A percentile compares a stretch with the other conserved stretches of the same genome.
Evolutionary conservation across 2,329 filamentous ascomycete genomes (phyloP).

Genomic region (Paramyrothecium sp.): DNA sequence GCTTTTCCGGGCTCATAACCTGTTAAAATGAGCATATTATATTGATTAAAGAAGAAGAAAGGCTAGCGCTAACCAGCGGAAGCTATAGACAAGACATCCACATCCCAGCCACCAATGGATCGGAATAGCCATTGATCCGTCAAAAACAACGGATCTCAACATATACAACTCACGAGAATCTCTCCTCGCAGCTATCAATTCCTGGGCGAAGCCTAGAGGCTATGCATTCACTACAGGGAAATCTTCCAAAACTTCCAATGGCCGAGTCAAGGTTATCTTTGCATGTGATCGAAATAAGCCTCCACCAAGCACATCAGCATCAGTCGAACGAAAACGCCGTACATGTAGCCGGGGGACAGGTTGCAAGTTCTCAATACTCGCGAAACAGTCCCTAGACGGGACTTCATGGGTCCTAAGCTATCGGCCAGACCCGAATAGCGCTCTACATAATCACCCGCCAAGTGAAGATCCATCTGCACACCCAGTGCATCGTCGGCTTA

Average conservation of each 20-base stretch:
- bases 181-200: too few relatives aligned
- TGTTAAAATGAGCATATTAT: too few relatives aligned
- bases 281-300: slow-evolving; percentile 7
- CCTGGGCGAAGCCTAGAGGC: too few relatives aligned
- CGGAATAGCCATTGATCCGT: too few relatives aligned
- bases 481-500: slow-evolving; percentile 6
- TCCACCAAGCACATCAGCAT: slow-evolving; percentile 8
- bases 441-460: slow-evolving; percentile 7
- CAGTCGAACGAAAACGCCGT: slow-evolving; percentile 6
- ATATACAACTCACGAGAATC: too few relatives aligned
- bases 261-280: slow-evolving; percentile 7
- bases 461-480: slow-evolving; percentile 5
- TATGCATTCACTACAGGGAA: slow-evolving; percentile 13
- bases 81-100: too few relatives aligned
- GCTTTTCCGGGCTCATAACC: too few relatives aligned
- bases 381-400: slow-evolving; percentile 8
- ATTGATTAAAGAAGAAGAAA: too few relatives aligned
- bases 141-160: too few relatives aligned
- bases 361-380: slow-evolving; percentile 11
- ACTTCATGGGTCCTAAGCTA: slow-evolving; percentile 7
- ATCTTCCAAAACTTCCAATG: slow-evolving; percentile 9
- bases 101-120: too few relatives aligned
- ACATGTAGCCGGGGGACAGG: slow-evolving; percentile 8
- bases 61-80: too few relatives aligned
- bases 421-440: slow-evolving; percentile 2